phyloP scores from a whole-genome alignment of 2,329 filamentous ascomycete species.

The Fusarium caatingaense region DNA sequence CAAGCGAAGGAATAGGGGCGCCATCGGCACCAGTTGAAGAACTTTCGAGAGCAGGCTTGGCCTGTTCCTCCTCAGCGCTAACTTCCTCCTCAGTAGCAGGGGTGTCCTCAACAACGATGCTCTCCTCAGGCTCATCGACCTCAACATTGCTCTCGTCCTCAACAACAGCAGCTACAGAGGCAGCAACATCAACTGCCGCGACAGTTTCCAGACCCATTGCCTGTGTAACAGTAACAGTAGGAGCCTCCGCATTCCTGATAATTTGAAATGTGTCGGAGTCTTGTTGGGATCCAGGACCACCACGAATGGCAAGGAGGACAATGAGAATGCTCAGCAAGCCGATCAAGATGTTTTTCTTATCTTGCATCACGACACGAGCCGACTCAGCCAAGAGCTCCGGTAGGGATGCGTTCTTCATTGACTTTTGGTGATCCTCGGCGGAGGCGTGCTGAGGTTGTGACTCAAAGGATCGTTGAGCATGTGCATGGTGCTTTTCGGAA shows the following conservation, averaged over 20 bases:
- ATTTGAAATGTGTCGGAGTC: conserved; percentile 48
- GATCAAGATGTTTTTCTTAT: conserved; percentile 71
- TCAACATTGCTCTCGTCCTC: conserved; percentile 41
- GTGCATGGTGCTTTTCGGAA: conserved; percentile 10
- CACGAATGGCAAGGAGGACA: conserved; percentile 59
- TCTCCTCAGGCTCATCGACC: conserved; percentile 36
- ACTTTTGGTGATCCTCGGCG: conserved; percentile 43
- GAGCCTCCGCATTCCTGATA: conserved; percentile 39
- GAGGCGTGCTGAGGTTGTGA: conserved; percentile 11
- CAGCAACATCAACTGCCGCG: conserved; percentile 7
- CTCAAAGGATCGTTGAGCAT: conserved; percentile 11
- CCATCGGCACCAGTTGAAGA: not conserved
- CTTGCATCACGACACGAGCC: conserved; percentile 64
- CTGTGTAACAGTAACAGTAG: conserved; percentile 45
- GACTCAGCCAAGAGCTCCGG: conserved; percentile 66
- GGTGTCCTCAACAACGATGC: conserved; percentile 14
- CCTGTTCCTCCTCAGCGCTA: not conserved
- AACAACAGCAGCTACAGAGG: conserved; percentile 18
- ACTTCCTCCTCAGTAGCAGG: not conserved
- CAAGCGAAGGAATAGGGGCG: not conserved
- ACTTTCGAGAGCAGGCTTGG: not conserved
- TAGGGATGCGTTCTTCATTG: conserved; percentile 60
- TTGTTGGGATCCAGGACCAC: conserved; percentile 38
- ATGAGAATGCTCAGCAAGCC: conserved; percentile 65
- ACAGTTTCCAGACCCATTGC: conserved; percentile 17